Conservation (phyloP, 2,329 filamentous ascomycete species). For the Aspergillus sp. region DNA sequence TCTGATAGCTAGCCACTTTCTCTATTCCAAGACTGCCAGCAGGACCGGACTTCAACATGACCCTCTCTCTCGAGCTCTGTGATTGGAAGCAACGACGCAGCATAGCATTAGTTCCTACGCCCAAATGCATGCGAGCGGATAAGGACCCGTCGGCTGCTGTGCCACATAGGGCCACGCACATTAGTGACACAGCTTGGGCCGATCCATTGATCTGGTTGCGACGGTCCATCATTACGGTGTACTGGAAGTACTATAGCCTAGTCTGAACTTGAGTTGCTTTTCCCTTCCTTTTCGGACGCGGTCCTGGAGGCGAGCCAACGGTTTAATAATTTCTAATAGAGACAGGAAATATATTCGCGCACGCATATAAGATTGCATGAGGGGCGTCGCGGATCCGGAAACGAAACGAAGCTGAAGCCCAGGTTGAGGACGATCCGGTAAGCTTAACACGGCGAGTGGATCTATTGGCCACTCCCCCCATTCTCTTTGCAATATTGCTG, state of each 20-base stretch:
- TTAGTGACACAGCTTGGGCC: constrained; percentile 17
- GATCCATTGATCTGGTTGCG: constrained; percentile 12
- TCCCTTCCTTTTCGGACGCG: constrained; percentile 4
- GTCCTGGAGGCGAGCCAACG: neutral
- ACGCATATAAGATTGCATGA: constrained; percentile 16
- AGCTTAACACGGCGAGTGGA: constrained; percentile 19
- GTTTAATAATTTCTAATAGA: constrained; percentile 2
- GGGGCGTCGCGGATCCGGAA: constrained; percentile 8
- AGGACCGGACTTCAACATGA: neutral
- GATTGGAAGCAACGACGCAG: constrained; percentile 14
- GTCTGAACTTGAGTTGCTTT: constrained; percentile 8
- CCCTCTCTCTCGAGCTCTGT: neutral
- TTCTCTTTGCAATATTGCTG: neutral
- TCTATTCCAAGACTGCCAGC: constrained; percentile 1
- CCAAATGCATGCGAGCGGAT: constrained; percentile 22
- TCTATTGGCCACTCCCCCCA: constrained; percentile 9
- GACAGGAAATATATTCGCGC: neutral
- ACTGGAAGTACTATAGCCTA: constrained; percentile 1
- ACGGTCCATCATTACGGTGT: constrained; percentile 16
- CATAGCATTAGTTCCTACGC: constrained; percentile 22
- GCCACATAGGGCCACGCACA: constrained; percentile 22
- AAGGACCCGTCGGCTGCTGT: constrained; percentile 15
- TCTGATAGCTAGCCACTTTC: neutral
- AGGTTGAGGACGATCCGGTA: constrained; percentile 12
- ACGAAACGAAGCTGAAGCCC: constrained; percentile 9